These are phyloP conservation scores for Pyronema omphalodes DNA, from an alignment of 495 filamentous ascomycete genomes.

Conservation along the genomic window DNA sequence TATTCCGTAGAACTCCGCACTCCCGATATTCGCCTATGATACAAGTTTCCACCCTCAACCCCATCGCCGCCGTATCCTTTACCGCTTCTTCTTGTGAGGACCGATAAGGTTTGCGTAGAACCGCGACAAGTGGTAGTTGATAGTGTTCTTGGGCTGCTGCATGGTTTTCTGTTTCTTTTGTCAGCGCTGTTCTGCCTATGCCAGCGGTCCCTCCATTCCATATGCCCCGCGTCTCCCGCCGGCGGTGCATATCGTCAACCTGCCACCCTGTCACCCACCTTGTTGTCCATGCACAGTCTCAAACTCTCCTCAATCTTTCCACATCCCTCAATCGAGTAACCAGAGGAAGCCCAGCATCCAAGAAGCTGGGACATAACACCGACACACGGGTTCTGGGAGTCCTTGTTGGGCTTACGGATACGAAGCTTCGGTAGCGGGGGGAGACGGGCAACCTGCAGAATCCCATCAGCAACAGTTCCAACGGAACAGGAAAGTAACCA, in stretches of 20 bases:
- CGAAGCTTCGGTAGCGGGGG: conserved; percentile 73
- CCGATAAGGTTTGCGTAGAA: conserved; percentile 66
- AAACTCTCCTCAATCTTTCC: conserved; percentile 62
- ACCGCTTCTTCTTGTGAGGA: conserved; percentile 49
- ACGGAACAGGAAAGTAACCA: too few relatives aligned
- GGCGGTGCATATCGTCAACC: too few relatives aligned
- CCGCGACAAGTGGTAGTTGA: conserved; percentile 85
- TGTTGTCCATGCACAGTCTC: conserved; percentile 82
- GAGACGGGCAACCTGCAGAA: conserved; percentile 41
- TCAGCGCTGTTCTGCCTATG: conserved; percentile 2
- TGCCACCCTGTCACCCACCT: conserved; percentile 31
- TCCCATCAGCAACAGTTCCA: neutral
- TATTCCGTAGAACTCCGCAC: neutral
- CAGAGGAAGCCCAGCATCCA: conserved; percentile 82
- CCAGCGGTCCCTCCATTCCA: neutral
- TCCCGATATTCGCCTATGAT: neutral
- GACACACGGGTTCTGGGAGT: conserved; percentile 60
- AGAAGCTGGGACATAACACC: conserved; percentile 78
- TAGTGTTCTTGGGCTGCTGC: conserved; percentile 55
- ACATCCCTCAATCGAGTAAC: conserved; percentile 55
- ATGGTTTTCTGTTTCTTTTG: conserved; percentile 37
- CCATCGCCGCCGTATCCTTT: conserved; percentile 13
- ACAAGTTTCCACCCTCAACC: neutral
- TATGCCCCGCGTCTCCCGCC: neutral
- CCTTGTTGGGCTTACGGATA: conserved; percentile 61